A percentile compares a stretch with the other conserved stretches of the same genome.
Conservation (phyloP, 2,329 filamentous ascomycete species). For the Penicillium digitatum region DNA sequence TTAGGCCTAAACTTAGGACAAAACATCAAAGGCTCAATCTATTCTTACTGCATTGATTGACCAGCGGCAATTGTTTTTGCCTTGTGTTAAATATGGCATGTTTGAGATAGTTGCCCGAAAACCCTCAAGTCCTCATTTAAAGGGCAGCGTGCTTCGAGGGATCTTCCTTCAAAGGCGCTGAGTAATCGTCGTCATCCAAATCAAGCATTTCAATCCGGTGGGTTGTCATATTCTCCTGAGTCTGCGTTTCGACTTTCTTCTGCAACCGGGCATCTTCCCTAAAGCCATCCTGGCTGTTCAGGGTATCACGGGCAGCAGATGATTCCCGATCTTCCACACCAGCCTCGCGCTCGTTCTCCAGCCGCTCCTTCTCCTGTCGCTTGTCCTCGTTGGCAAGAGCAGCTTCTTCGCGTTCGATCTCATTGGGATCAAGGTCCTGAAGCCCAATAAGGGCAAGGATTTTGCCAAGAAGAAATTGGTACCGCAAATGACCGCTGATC, state of each 20-base stretch:
- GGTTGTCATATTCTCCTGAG: conserved; percentile 24
- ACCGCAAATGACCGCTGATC: conserved; percentile 66
- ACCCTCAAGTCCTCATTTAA: background rate
- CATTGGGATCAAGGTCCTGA: conserved; percentile 57
- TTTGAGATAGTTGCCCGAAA: background rate
- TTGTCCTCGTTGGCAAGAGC: conserved; percentile 39
- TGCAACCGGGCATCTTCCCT: conserved; percentile 28
- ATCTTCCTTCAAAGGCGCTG: conserved; percentile 15
- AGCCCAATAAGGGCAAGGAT: conserved; percentile 66
- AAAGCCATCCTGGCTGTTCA: conserved; percentile 22
- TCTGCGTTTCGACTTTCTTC: conserved; percentile 30
- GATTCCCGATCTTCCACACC: conserved; percentile 22
- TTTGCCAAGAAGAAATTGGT: conserved; percentile 62
- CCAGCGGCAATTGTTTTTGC: background rate
- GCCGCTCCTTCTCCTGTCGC: conserved; percentile 37
- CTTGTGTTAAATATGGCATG: background rate
- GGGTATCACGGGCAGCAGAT: conserved; percentile 11
- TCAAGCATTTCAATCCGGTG: conserved; percentile 25
- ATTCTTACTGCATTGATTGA: background rate
- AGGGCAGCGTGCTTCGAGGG: conserved; percentile 19
- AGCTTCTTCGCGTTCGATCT: conserved; percentile 44
- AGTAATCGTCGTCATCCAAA: conserved; percentile 20
- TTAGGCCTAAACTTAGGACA: background rate
- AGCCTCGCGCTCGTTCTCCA: conserved; percentile 29
- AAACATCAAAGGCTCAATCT: background rate